A percentile compares a stretch with the other conserved stretches of the same genome.
phyloP scores from a whole-genome alignment of 2,329 filamentous ascomycete species.

The Cladophialophora bantiana region DNA sequence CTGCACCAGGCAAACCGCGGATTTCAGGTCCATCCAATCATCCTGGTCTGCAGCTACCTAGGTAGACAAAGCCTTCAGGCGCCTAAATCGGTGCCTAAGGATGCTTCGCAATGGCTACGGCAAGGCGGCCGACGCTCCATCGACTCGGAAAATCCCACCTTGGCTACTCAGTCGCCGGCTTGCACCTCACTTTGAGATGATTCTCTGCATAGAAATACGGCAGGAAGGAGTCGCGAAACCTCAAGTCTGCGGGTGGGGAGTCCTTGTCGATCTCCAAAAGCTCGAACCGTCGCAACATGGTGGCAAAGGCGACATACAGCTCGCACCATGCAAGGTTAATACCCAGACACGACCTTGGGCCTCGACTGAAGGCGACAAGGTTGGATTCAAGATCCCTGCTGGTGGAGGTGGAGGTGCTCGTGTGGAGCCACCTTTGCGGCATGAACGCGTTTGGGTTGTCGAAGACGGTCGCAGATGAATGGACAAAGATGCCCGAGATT shows the following conservation, averaged over 20 bases:
- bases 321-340: constrained; percentile 40
- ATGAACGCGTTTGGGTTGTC: constrained; percentile 18
- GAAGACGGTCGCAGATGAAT: constrained; percentile 40
- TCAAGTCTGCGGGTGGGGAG: constrained; percentile 8
- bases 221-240: constrained; percentile 18
- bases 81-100: no score
- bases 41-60: no score
- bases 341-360: constrained; percentile 51
- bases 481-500: constrained; percentile 40
- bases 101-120: no score
- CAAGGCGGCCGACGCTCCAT: no score
- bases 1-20: no score
- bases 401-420: constrained; percentile 25
- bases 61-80: no score
- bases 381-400: constrained; percentile 44
- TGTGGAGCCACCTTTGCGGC: constrained; percentile 14
- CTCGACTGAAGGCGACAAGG: constrained; percentile 55
- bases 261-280: constrained; percentile 7
- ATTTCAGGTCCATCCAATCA: no score
- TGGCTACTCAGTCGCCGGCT: neutral
- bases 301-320: constrained; percentile 33
- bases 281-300: constrained; percentile 29
- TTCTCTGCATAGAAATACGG: constrained; percentile 16
- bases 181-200: constrained; percentile 15
- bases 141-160: no score